Percentiles rank a stretch among this genome's conserved stretches.
phyloP scores from a whole-genome alignment of 2,329 filamentous ascomycete species.

The Colletotrichum ledebouriae region DNA sequence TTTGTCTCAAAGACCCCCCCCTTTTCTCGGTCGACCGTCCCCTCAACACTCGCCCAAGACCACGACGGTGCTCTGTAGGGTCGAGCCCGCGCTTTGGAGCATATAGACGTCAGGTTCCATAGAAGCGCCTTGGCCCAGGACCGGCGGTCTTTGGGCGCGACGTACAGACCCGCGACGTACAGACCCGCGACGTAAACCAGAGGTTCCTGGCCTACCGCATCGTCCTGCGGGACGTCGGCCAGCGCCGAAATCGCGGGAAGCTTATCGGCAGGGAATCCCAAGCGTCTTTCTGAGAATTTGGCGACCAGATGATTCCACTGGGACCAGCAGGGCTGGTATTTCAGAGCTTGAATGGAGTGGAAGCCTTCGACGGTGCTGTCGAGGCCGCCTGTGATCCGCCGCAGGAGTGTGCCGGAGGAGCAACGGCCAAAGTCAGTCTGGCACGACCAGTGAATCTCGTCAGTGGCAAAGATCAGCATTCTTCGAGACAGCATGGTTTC shows the following conservation, averaged over 20 bases:
- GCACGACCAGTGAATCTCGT: neutral
- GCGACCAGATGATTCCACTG: neutral
- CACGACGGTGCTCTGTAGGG: neutral
- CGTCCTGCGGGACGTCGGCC: neutral
- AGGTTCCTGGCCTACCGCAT: neutral
- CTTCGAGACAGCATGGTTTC: constrained; percentile 2
- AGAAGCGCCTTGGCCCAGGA: neutral
- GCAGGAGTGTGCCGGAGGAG: too few relatives aligned
- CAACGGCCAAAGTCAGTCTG: neutral
- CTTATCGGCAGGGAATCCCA: neutral
- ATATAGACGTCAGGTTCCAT: neutral
- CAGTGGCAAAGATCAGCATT: neutral
- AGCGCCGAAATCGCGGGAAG: neutral
- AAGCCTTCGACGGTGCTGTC: neutral
- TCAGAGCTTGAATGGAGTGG: neutral
- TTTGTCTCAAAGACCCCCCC: too few relatives aligned
- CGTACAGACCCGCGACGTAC: neutral
- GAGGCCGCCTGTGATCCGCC: neutral
- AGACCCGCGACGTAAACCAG: neutral
- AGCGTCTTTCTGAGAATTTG: neutral
- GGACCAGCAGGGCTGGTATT: neutral
- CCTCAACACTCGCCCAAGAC: constrained; percentile 11
- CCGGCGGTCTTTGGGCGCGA: neutral
- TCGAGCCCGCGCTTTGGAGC: accelerated
- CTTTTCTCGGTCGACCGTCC: neutral